Conservation (phyloP, 371 early-diverging fungal genomes). For the Mortierella sp. region DNA sequence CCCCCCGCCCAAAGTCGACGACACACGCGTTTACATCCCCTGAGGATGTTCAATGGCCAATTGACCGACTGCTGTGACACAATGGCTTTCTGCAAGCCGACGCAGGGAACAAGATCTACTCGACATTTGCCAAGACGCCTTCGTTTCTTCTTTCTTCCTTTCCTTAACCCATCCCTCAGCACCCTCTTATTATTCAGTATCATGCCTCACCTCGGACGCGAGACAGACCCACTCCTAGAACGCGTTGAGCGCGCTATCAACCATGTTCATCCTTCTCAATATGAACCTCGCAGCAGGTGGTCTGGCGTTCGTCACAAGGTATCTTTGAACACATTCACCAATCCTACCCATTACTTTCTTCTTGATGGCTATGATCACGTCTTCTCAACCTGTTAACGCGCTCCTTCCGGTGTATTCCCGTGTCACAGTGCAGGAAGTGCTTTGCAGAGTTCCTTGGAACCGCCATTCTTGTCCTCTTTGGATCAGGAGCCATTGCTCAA, state of each 20-base stretch:
- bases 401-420: neutral
- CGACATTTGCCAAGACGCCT: neutral
- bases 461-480: slow-evolving; percentile 73
- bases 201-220: slow-evolving; percentile 29
- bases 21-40: no score
- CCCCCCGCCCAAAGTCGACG: no score
- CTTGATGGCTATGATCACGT: neutral
- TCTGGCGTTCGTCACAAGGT: slow-evolving; percentile 52
- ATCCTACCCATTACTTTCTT: neutral
- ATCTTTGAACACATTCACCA: neutral
- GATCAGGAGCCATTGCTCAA: slow-evolving; percentile 74
- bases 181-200: neutral
- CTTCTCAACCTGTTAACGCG: no score
- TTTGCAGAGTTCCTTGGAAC: slow-evolving; percentile 89
- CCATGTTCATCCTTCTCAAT: slow-evolving; percentile 9
- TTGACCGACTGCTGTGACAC: no score
- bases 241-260: slow-evolving; percentile 33
- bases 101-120: no score
- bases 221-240: slow-evolving; percentile 52
- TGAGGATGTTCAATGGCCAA: no score
- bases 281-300: slow-evolving; percentile 44
- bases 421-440: slow-evolving; percentile 65
- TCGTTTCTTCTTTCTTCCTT: slow-evolving; percentile 5
- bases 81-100: no score
- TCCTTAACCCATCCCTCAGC: slow-evolving; percentile 1